Evolutionary conservation across 495 filamentous ascomycete species (phyloP).

Genomic region (Bryoglossum gracile): DNA sequence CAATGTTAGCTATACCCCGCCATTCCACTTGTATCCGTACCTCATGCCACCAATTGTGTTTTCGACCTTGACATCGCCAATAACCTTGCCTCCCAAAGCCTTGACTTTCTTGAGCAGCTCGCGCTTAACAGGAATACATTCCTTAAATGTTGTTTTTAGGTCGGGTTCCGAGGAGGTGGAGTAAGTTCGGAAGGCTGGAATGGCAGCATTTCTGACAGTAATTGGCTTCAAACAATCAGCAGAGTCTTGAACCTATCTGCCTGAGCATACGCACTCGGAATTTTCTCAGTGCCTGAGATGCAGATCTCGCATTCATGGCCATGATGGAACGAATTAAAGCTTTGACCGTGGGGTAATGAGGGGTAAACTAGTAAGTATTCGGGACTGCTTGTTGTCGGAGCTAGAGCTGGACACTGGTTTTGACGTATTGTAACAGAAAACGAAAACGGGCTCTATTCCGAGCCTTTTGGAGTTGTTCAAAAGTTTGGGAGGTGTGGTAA

Average conservation of each 20-base stretch:
- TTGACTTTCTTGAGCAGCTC: conserved; percentile 90
- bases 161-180: conserved; percentile 72
- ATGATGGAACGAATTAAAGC: conserved; percentile 35
- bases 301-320: conserved; percentile 43
- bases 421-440: not conserved
- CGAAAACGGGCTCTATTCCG: too few relatives aligned
- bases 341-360: conserved; percentile 17
- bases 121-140: conserved; percentile 82
- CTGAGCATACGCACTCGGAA: conserved; percentile 40
- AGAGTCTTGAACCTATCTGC: not conserved
- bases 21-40: conserved; percentile 28
- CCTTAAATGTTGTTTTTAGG: conserved; percentile 75
- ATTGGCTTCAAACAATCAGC: conserved; percentile 26
- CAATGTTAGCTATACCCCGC: conserved; percentile 11
- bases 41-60: conserved; percentile 96
- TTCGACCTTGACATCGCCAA: conserved; percentile 91
- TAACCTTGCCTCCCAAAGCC: conserved; percentile 67
- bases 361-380: too few relatives aligned
- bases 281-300: conserved; percentile 41
- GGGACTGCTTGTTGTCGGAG: too few relatives aligned
- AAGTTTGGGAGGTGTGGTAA: too few relatives aligned
- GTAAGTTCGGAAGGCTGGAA: conserved; percentile 43
- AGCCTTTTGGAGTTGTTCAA: too few relatives aligned
- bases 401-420: not conserved
- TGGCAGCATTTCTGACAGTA: conserved; percentile 23